Evolutionary conservation across 192 early-diverging fungal species (phyloP).

Genomic region (Linnemannia zychae): DNA sequence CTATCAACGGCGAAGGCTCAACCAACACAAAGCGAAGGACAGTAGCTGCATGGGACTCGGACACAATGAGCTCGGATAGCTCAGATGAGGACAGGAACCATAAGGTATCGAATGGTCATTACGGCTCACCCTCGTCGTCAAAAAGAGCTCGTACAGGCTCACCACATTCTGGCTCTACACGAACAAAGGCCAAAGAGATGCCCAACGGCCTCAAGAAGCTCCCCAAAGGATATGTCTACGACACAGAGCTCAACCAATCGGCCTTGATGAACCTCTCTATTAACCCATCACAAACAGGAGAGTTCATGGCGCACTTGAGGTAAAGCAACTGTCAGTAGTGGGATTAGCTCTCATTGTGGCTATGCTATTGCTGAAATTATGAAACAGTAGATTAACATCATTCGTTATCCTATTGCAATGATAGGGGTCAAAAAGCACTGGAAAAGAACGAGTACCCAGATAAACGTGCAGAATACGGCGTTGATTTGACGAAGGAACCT

Average conservation of each 20-base stretch:
- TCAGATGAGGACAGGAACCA: conserved; percentile 27
- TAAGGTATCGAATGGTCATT: neutral
- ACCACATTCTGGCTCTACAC: conserved; percentile 8
- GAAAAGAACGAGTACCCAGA: conserved; percentile 44
- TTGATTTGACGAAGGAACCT: conserved; percentile 54
- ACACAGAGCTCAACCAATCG: conserved; percentile 33
- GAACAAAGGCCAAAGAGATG: conserved; percentile 12
- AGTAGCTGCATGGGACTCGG: conserved; percentile 26
- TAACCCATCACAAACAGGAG: conserved; percentile 30
- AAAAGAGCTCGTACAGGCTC: conserved; percentile 41
- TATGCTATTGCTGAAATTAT: neutral
- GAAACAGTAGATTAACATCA: neutral
- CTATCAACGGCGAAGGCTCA: neutral
- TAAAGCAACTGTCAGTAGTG: neutral
- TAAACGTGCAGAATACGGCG: conserved; percentile 44
- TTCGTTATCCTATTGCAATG: neutral
- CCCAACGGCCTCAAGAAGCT: conserved; percentile 37
- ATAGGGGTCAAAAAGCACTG: conserved; percentile 22
- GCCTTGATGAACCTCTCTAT: conserved; percentile 32
- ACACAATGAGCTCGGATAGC: conserved; percentile 37
- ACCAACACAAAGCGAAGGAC: conserved; percentile 16
- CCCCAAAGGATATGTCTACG: conserved; percentile 41
- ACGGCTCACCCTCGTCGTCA: conserved; percentile 6
- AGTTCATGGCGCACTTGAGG: conserved; percentile 31
- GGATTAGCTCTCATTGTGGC: neutral